Conservation (phyloP, 495 filamentous ascomycete genomes). For the Cryomyces minteri region DNA sequence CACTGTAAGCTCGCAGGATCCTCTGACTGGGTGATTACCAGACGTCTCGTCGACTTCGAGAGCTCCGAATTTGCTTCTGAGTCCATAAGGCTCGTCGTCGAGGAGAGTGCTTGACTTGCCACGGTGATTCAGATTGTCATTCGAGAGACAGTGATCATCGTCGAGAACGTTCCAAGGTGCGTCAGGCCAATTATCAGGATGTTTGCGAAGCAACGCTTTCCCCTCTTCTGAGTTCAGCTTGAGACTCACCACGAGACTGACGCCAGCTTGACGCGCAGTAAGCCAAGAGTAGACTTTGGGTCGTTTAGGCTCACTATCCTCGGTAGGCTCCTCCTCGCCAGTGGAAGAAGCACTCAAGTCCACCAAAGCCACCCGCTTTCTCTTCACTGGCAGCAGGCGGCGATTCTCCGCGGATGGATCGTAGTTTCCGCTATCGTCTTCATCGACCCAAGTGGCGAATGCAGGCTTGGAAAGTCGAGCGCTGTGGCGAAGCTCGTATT, state of each 20-base stretch:
- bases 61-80: no score
- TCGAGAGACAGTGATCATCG: background rate
- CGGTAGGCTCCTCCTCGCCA: background rate
- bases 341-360: background rate
- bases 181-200: conserved; percentile 3
- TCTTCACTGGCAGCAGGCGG: background rate
- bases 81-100: no score
- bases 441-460: conserved; percentile 7
- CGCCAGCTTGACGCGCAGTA: background rate
- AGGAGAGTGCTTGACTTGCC: background rate
- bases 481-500: no score
- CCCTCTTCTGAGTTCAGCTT: background rate
- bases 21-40: no score
- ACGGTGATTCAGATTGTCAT: background rate
- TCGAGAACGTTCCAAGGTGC: background rate
- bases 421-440: conserved; percentile 11
- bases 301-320: background rate
- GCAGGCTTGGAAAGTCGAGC: conserved; percentile 7
- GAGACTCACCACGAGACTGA: background rate
- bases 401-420: conserved; percentile 4
- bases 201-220: background rate
- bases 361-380: background rate
- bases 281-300: background rate
- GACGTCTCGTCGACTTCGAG: no score
- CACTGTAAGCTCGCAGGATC: background rate